Percentiles rank a stretch among this genome's conserved stretches.
Evolutionary conservation across 73 alveolate genomes (phyloP).

Genomic region (Uronychia setigera): DNA sequence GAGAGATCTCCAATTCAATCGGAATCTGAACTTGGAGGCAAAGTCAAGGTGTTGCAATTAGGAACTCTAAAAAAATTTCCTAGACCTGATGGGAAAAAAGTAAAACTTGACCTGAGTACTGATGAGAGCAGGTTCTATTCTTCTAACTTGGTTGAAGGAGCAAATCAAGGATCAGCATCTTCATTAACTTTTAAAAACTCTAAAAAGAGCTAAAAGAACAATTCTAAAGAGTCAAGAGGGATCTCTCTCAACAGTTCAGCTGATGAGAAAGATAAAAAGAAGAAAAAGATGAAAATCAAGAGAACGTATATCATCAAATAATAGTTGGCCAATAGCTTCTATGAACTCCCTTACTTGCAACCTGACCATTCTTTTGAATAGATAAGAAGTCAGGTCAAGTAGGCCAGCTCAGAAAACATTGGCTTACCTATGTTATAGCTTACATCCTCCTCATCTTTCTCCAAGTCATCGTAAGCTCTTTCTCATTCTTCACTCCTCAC

Average conservation of each 20-base stretch:
- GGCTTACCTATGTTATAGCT: constrained; percentile 1
- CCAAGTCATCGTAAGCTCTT: not conserved
- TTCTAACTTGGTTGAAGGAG: not conserved
- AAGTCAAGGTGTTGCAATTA: not conserved
- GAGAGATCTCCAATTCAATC: too few species aligned
- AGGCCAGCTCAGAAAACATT: not conserved
- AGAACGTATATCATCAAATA: not conserved
- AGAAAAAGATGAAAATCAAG: not conserved
- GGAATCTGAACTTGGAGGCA: too few species aligned
- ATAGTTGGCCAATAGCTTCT: not conserved
- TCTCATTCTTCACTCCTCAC: too few species aligned
- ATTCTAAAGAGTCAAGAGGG: not conserved
- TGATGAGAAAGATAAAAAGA: not conserved
- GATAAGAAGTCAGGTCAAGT: not conserved
- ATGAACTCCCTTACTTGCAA: not conserved
- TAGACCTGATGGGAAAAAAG: not conserved
- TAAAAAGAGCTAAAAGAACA: not conserved
- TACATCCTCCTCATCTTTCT: not conserved
- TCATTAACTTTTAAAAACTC: not conserved
- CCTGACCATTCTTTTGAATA: not conserved
- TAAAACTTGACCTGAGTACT: not conserved
- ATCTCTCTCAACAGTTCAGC: not conserved
- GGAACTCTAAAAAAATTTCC: not conserved
- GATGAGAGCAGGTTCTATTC: too few species aligned
- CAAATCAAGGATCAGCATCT: not conserved